A percentile compares a stretch with the other conserved stretches of the same genome.
Conservation (phyloP, 805 yeast species). For the Yarrowia hollandica region DNA sequence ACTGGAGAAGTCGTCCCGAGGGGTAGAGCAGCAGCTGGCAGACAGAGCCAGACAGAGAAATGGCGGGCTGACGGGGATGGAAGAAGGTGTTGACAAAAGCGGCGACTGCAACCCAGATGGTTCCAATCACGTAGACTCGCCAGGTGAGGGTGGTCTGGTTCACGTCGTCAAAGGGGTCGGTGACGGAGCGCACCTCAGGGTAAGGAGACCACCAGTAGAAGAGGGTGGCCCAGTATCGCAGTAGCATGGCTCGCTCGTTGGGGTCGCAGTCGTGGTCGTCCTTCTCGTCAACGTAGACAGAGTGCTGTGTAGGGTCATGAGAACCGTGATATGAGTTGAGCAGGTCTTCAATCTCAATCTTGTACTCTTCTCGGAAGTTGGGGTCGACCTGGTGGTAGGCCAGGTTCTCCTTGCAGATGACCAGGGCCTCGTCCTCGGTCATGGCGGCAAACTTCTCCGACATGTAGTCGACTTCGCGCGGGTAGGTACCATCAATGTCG, state of each 20-base stretch:
- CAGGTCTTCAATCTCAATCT: conserved; percentile 32
- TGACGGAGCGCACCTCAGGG: conserved; percentile 65
- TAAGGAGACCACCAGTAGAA: conserved; percentile 49
- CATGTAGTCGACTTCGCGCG: conserved; percentile 42
- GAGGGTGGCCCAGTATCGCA: conserved; percentile 16
- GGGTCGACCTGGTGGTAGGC: conserved; percentile 50
- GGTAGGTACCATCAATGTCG: conserved; percentile 18
- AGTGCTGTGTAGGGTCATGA: conserved; percentile 12
- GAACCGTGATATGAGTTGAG: conserved; percentile 21
- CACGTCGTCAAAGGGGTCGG: conserved; percentile 52
- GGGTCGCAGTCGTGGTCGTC: conserved; percentile 1
- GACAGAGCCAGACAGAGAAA: conserved; percentile 51
- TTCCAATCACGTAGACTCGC: conserved; percentile 44
- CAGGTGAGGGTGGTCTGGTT: conserved; percentile 50
- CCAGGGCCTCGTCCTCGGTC: conserved; percentile 45
- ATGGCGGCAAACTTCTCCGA: conserved; percentile 45
- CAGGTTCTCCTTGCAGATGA: conserved; percentile 45
- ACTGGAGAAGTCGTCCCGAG: conserved; percentile 45
- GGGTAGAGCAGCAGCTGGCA: conserved; percentile 61
- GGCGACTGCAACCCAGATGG: conserved; percentile 37
- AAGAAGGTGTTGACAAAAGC: conserved; percentile 44
- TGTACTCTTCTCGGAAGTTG: conserved; percentile 46
- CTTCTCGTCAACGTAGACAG: conserved; percentile 25
- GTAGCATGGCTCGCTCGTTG: neutral
- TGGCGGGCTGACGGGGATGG: conserved; percentile 53